Evolutionary conservation across 2,329 filamentous ascomycete genomes (phyloP).

Genomic region (Talaromyces sp.): DNA sequence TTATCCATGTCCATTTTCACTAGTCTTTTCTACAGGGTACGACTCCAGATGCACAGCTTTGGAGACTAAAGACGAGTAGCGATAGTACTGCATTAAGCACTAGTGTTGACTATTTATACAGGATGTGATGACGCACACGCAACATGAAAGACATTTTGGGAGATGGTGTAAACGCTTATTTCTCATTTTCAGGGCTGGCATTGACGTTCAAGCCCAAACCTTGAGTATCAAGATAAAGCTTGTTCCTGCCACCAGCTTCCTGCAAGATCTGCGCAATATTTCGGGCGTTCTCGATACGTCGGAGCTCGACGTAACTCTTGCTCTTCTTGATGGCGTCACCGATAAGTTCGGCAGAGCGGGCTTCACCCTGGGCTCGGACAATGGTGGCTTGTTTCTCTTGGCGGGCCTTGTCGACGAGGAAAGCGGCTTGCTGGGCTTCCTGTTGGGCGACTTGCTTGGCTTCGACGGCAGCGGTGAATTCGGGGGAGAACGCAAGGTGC

Average conservation of each 20-base stretch:
- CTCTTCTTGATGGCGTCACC: conserved; percentile 99
- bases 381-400: conserved; percentile 99
- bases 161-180: conserved; percentile 10
- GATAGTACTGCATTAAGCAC: conserved; percentile 18
- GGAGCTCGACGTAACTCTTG: conserved; percentile 91
- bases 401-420: conserved; percentile 96
- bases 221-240: conserved; percentile 86
- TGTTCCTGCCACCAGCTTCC: conserved; percentile 79
- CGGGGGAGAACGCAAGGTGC: conserved; percentile 67
- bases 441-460: conserved; percentile 73
- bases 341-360: conserved; percentile 93
- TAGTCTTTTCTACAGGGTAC: too few species aligned
- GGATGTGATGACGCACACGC: conserved; percentile 9
- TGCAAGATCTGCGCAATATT: conserved; percentile 84
- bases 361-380: conserved; percentile 97
- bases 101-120: conserved; percentile 19
- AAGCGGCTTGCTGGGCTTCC: conserved; percentile 94
- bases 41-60: too few species aligned
- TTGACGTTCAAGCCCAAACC: conserved; percentile 86
- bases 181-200: conserved; percentile 24
- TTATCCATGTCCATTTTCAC: too few species aligned
- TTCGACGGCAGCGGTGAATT: conserved; percentile 67
- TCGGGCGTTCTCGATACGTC: conserved; percentile 95
- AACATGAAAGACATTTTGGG: conserved; percentile 6
- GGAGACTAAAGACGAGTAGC: conserved; percentile 10